Evolutionary conservation across 176 grass and related monocot species (phyloP).

Genomic region (Rhipidocladum racemiflorum): DNA sequence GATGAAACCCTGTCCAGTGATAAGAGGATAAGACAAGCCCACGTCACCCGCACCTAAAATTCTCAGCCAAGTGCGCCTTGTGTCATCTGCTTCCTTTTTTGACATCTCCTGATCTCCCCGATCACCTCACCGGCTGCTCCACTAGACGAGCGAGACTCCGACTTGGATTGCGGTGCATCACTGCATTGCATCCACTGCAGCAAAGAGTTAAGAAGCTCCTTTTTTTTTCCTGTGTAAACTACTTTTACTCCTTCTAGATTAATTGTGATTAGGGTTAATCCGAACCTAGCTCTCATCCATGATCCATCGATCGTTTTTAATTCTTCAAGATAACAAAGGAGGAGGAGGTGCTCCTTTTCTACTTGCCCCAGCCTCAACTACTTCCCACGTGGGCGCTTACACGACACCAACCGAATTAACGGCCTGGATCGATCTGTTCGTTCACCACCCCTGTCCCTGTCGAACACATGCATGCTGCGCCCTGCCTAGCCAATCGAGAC

Average conservation of each 20-base stretch:
- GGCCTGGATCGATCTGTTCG: conserved; percentile 15
- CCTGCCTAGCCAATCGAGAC: not conserved
- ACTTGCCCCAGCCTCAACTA: conserved; percentile 17
- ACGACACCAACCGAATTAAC: conserved; percentile 26
- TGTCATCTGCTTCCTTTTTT: conserved; percentile 3
- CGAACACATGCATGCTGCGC: not conserved
- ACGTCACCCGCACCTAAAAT: conserved; percentile 19
- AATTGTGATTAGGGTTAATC: conserved; percentile 21
- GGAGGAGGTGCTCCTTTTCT: not conserved
- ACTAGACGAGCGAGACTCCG: not conserved
- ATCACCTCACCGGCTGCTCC: not conserved
- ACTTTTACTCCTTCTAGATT: not conserved
- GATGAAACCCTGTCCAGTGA: no score
- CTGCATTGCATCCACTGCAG: no score
- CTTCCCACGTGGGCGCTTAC: not conserved
- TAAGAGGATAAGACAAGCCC: not conserved
- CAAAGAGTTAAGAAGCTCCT: conserved; percentile 27
- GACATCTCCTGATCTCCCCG: not conserved
- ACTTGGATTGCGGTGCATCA: not conserved
- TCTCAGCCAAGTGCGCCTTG: conserved; percentile 16
- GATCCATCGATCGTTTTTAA: not conserved
- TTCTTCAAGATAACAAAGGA: not conserved
- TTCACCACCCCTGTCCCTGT: not conserved
- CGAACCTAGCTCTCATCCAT: conserved; percentile 20
- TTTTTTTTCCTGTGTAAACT: not conserved